Base-by-base conservation (phyloP, 1,139 yeast genomes). In the Nematodospora anomalae region DNA sequence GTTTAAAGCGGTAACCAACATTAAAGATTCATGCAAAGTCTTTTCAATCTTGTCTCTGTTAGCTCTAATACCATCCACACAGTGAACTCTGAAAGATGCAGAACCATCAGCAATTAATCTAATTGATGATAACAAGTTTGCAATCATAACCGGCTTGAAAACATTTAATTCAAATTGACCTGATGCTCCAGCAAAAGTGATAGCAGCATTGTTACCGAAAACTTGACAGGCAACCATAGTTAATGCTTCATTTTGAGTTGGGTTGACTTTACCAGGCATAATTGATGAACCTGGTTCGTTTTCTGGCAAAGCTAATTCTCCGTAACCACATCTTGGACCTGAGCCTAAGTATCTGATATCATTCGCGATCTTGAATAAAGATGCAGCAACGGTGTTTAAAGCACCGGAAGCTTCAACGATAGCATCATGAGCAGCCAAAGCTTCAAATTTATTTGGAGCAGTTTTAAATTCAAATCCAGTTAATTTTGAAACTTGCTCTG, bases 241-340 rank as follows among this genome's bases (percentile, higher is more conserved):
- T 65, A 92, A 73, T 38, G 98, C 98, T 74, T 92, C 98, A 66
- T 90, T 90, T 74, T 92, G 98, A 41, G 98, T 92, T 50, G 98
- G 98, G 76, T 92, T 92, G 48, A 92, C 97, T 73, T 92, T 92
- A 60, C 98, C 98, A 38, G 98, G 98, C 98, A 94, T 92, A 65
- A 92, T 92, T 21, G 97, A 88, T 43, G 97, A 88, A 59, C 98
- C 98, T 42, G 98, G 98, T 70, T 92, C 98, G 64, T 94, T 94
- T 73, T 90, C 98, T 47, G 98, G 98, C 52, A 92, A 75, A 21
- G 89, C 62, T 54, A 92, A 80, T 70, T 92, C 98, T 40, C 97
- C 97, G 68, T 92, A 92, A 42, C 98, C 98, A 71, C 98, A 92
- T 71, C 98, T 83, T 59, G 98, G 98, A 53, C 98, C 98, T 28